phyloP scores from a whole-genome alignment of 2,329 filamentous ascomycete species.

The Fusarium nematophilum region DNA sequence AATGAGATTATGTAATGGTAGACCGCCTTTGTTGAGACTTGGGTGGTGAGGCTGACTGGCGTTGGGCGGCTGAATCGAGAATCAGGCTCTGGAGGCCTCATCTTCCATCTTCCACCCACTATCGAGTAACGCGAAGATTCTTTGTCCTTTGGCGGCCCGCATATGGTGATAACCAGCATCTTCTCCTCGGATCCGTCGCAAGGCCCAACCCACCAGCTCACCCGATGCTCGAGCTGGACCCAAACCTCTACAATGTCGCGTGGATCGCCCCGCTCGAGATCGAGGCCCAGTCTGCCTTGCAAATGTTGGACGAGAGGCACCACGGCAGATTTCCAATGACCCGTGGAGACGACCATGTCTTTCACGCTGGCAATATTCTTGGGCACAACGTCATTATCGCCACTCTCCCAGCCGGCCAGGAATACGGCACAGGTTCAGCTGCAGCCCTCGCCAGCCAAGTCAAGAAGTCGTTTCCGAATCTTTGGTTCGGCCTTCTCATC shows the following conservation, averaged over 20 bases:
- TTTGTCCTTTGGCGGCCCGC: too few species aligned
- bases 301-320: constrained; percentile 49
- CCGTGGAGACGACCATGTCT: constrained; percentile 52
- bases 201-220: too few species aligned
- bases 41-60: too few species aligned
- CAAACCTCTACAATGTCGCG: constrained; percentile 46
- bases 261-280: constrained; percentile 54
- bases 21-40: too few species aligned
- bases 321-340: constrained; percentile 45
- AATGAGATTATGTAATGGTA: too few species aligned
- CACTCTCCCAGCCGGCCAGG: constrained; percentile 47
- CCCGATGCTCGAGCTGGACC: constrained; percentile 31
- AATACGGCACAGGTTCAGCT: constrained; percentile 49
- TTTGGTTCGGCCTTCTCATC: constrained; percentile 52
- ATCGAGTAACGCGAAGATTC: too few species aligned
- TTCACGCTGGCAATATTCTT: constrained; percentile 49
- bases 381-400: constrained; percentile 52
- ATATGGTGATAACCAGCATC: too few species aligned
- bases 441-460: constrained; percentile 49
- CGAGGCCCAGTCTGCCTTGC: constrained; percentile 49
- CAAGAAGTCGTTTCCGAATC: constrained; percentile 49
- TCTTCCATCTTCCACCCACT: too few species aligned
- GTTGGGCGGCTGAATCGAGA: too few species aligned
- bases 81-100: too few species aligned
- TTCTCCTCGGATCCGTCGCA: too few species aligned